Conservation (phyloP, 495 filamentous ascomycete genomes). For the Penicillium macrosclerotiorum region DNA sequence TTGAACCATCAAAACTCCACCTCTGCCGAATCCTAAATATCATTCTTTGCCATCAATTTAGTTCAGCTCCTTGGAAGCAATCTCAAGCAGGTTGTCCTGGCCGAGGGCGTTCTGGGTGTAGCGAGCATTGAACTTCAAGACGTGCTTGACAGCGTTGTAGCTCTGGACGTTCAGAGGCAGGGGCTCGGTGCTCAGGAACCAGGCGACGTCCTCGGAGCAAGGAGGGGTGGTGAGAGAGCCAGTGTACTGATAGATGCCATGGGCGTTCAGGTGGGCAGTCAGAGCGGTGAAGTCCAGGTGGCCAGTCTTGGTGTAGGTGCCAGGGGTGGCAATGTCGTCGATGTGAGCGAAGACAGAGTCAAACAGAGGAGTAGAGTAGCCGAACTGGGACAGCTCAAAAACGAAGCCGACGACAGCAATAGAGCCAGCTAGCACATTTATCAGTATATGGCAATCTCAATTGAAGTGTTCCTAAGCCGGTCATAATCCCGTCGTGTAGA, state of each 20-base stretch:
- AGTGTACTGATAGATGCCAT: constrained; percentile 52
- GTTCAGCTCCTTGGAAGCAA: constrained; percentile 20
- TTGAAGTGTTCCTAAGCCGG: too few species aligned
- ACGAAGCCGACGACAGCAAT: constrained; percentile 60
- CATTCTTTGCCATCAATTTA: too few species aligned
- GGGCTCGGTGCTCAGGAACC: constrained; percentile 53
- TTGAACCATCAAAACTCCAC: too few species aligned
- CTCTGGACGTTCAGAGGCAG: constrained; percentile 51
- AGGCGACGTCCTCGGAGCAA: constrained; percentile 60
- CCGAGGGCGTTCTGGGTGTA: constrained; percentile 59
- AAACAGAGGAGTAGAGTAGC: constrained; percentile 47
- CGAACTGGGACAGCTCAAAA: constrained; percentile 52
- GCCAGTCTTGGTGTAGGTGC: constrained; percentile 52
- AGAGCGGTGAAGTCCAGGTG: constrained; percentile 56
- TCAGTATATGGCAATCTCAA: constrained; percentile 6
- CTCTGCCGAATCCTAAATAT: too few species aligned
- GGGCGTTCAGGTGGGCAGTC: constrained; percentile 45
- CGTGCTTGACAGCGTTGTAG: constrained; percentile 53
- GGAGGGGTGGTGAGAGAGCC: constrained; percentile 70
- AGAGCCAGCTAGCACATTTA: constrained; percentile 13
- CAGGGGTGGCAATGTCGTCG: constrained; percentile 51
- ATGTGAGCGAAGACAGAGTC: constrained; percentile 52
- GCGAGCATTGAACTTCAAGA: constrained; percentile 64
- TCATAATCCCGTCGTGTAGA: too few species aligned
- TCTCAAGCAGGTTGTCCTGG: constrained; percentile 49